Evolutionary conservation across 768 basidiomycete genomes (phyloP), one percentile per base, ranked within the genome.

Genomic region (Hygrophoropsis aurantiaca): DNA sequence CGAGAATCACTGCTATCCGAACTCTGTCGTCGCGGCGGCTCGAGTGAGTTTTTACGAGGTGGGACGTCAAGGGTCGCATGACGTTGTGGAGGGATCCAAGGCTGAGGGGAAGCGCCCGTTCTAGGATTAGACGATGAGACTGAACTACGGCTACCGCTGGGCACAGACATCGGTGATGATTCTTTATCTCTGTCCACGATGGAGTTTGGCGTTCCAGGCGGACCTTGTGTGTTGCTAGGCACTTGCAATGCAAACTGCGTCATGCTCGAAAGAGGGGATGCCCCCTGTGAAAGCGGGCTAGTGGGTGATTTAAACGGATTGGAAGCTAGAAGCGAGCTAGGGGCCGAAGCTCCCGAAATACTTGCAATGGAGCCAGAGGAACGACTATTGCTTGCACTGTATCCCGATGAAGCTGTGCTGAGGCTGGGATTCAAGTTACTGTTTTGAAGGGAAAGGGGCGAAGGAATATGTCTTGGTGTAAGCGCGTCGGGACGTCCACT

Each of bases 201-300:
- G 3, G 52, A 48, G 35, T 48, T 54, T 30, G 44, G 44, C 11
- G 34, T n/a, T 4, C 35, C 19, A 3, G 60, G 45, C 0, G 54
- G 47, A n/a, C 54, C 52, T 13, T 30, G 27, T 32, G 11, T 44
- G 19, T 6, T 6, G 30, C 16, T n/a, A 10, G 44, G 50, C 32
- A 24, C 30, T 16, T 15, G 15, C 13, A 52, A 40, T 13, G 27
- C 16, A 7, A 40, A 35, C 30, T 42, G 56, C 4, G 58, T 45
- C 0, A 54, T 51, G n/a, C 27, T 45, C 19, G 37, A 10, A 2
- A 47, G 5, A 37, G 36, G 36, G 7, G 26, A 34, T 2, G 53
- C 46, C 1, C 59, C 62, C 34, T 65, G 67, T 0, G 65, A 52
- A 13, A 75, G 56, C 0, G 74, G 73, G 36, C 72, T 74, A 1